Base-by-base conservation (phyloP, 257 asterid genomes). In the Henckelia pumila region DNA sequence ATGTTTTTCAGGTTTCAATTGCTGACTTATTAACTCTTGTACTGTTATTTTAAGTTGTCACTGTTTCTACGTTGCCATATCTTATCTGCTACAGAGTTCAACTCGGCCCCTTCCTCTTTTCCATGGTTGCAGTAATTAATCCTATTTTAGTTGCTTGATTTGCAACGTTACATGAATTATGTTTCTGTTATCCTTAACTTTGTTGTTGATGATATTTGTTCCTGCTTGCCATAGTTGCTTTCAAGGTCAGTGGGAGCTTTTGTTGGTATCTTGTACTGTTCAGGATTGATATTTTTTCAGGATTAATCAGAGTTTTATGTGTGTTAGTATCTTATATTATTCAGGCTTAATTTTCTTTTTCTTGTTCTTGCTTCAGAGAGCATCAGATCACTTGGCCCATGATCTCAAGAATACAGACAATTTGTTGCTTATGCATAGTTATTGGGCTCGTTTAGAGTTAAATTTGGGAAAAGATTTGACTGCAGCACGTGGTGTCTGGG, bases 401-500 rank as follows among this genome's bases (percentile, higher is more conserved):
- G 86, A 83, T 66, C 85, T 94, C 64, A 82, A 82, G 74, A 82
- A 84, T 73, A 82, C 96, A 23, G 81, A 83, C 50, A 81, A 75
- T 68, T 84, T 88, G 37, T 77, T 93, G 59, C 79, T 69, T 70
- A 71, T 91, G 82, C 71, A 85, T 69, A 76, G 80, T 77, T 94
- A 94, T 70, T 94, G 99, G 99, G 89, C 97, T 64, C 89, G 72
- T 68, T 80, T 94, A 70, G 97, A 91, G 87, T 78, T 70, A 8
- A 79, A 75, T 57, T 71, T 87, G 77, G 96, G 95, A 59, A 91
- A 87, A 68, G 92, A 88, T 84, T 58, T 78, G 76, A 76, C 60
- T 78, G 95, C 96, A 67, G 96, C 97, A 60, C 96, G 93, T 82
- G 85, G 95, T 76, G 96, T 91, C 69, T 94, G 99, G 97, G 97